These are phyloP conservation scores for Marsdenia floribunda DNA, from an alignment of 257 asterid species.

Conservation along the genomic window DNA sequence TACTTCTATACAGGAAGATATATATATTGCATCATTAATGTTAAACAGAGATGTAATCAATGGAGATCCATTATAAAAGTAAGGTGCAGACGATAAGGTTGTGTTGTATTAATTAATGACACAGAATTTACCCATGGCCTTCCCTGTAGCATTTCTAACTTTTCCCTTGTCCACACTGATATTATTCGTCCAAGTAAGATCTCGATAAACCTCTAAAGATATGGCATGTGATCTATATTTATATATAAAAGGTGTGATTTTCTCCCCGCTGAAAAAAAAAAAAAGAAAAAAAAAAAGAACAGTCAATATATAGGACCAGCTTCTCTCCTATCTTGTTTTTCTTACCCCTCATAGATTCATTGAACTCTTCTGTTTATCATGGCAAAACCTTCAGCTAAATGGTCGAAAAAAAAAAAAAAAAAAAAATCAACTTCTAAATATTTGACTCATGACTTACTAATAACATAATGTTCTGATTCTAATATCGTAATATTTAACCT, in stretches of 20 bases:
- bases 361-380: not conserved
- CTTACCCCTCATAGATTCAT: not conserved
- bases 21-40: too few relatives aligned
- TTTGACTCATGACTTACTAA: too few relatives aligned
- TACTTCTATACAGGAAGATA: too few relatives aligned
- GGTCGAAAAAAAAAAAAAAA: too few relatives aligned
- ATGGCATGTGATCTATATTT: not conserved
- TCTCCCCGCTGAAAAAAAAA: not conserved
- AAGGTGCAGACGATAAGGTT: too few relatives aligned
- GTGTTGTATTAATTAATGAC: too few relatives aligned
- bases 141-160: not conserved
- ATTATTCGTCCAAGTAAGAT: not conserved
- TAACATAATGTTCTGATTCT: too few relatives aligned
- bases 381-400: too few relatives aligned
- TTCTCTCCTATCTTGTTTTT: not conserved
- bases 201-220: not conserved
- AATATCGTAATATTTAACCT: too few relatives aligned
- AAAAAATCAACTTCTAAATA: too few relatives aligned
- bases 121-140: not conserved
- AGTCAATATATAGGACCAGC: not conserved
- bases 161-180: not conserved
- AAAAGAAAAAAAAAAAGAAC: not conserved
- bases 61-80: too few relatives aligned
- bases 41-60: too few relatives aligned
- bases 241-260: not conserved